Evolutionary conservation across 192 early-diverging fungal genomes (phyloP), one percentile per base, ranked within the genome.

Genomic region (Lunasporangiospora selenospora): DNA sequence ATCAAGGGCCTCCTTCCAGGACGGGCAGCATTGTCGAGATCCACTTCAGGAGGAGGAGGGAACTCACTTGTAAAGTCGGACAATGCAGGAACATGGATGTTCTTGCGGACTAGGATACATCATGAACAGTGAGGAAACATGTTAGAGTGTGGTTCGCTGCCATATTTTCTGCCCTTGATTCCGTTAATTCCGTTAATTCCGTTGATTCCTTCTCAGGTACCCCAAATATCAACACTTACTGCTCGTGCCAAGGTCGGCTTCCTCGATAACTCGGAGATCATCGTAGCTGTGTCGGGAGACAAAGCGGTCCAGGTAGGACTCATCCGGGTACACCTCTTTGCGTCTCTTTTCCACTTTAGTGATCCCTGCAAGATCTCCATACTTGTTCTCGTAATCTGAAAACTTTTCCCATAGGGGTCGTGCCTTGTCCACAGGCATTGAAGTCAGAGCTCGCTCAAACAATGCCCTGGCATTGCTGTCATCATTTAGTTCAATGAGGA

Each of bases 391-490:
- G 67, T 95, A 94, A 26, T 90, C 86, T 8, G 92, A 80, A 58
- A 93, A 90, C 69, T 87, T 89, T 37, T 79, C 64, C 96, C 96
- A 98, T 10, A 98, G 81, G 10, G 85, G 83, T 12, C 71, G 78
- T 13, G 93, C 82, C 30, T 90, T 86, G 24, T 90, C 87, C 9
- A 87, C 75, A 16, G 89, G 82, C 51, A 90, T 77, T 2, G 82
- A 79, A 36, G 86, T 76, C 26, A 97, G 78, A n/a, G 94, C 88
- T 32, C 93, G 81, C 73, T 98, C 95, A 81, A 97, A 97, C 58
- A 96, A 53, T 1, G 96, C 93, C 30, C 93, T 80, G 15, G 91
- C 89, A 54, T 98, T 98, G 57, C 89, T 93, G 49, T 95, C 93
- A 53, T 98, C 95, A 42, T 96, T 95, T 31, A 93, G 79, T 60